phyloP scores from a whole-genome alignment of 148 eudicot genomes.

The Arctostaphylos glauca region DNA sequence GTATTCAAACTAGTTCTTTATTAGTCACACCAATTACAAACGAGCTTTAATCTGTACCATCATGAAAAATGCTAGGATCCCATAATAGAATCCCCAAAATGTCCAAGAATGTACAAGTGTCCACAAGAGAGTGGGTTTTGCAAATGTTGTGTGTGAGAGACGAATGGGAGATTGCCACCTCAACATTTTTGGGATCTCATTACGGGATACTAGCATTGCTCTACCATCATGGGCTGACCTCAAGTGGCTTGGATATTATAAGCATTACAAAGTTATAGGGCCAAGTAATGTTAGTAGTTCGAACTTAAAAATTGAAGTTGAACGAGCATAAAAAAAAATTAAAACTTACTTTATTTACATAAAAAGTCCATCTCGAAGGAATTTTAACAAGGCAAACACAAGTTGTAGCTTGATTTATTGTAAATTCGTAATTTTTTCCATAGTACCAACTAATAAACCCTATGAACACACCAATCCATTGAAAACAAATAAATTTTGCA shows the following conservation, averaged over 20 bases:
- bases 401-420: neutral
- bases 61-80: no score
- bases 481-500: neutral
- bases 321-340: neutral
- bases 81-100: no score
- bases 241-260: neutral
- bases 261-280: neutral
- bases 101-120: no score
- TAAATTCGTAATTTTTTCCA: neutral
- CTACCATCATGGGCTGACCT: neutral
- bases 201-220: no score
- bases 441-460: neutral
- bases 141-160: no score
- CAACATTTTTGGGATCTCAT: no score
- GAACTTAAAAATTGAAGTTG: neutral
- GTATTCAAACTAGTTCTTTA: neutral
- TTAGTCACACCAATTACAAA: neutral
- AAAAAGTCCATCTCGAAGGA: neutral
- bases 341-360: neutral
- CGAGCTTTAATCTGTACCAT: neutral
- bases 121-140: no score
- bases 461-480: neutral
- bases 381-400: neutral
- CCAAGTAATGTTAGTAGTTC: neutral
- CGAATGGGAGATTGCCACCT: no score